Evolutionary conservation across 495 filamentous ascomycete species (phyloP).

Genomic region (Friedmanniomyces endolithicus): DNA sequence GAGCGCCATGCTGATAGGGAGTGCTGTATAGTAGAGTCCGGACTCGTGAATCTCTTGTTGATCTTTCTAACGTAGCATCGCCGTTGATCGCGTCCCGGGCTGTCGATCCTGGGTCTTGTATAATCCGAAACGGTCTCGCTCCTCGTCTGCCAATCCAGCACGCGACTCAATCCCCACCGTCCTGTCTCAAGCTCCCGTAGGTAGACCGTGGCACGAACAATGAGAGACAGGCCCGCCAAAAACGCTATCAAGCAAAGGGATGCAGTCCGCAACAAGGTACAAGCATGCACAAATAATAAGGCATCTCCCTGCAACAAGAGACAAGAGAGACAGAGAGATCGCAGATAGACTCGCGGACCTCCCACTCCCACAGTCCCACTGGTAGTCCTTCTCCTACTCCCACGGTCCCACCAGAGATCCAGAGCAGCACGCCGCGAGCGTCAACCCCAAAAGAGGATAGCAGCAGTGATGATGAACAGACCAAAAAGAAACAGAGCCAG

Average conservation of each 20-base stretch:
- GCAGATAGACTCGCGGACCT: background rate
- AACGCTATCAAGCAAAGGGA: background rate
- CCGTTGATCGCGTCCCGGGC: background rate
- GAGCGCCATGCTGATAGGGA: slow-evolving; percentile 4
- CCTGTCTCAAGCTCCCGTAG: background rate
- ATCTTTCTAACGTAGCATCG: background rate
- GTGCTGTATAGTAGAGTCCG: background rate
- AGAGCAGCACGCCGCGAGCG: background rate
- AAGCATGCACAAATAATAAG: background rate
- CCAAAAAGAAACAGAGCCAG: too few relatives aligned
- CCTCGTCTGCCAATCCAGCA: background rate
- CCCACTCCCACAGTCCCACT: too few relatives aligned
- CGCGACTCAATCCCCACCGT: background rate
- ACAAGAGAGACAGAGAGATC: background rate
- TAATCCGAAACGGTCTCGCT: too few relatives aligned
- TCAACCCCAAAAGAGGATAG: too few relatives aligned
- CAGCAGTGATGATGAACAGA: background rate
- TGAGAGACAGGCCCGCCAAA: background rate
- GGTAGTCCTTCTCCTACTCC: too few relatives aligned
- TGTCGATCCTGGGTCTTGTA: too few relatives aligned
- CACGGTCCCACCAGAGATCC: background rate
- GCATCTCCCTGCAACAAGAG: background rate
- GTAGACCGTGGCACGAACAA: too few relatives aligned
- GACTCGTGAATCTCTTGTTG: background rate
- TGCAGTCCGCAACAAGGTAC: background rate